Evolutionary conservation across 306 rosid species (phyloP).

Genomic region (Fragaria ananassa): DNA sequence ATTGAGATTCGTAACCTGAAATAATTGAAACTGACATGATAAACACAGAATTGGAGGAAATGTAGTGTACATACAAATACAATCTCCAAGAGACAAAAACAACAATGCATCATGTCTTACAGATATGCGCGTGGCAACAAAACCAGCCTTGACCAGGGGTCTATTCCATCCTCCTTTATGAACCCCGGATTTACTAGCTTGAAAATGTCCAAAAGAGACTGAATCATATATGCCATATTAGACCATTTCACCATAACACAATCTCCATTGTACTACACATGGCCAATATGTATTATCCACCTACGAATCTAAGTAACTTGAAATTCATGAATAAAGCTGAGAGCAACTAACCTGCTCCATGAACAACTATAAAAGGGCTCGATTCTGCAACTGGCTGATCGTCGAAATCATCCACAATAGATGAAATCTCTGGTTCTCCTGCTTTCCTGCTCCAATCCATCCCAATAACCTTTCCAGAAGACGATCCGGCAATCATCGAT

Average conservation of each 20-base stretch:
- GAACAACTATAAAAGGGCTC: slow-evolving; percentile 73
- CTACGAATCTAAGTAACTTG: neutral
- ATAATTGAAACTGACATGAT: slow-evolving; percentile 25
- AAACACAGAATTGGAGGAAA: slow-evolving; percentile 19
- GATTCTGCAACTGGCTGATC: slow-evolving; percentile 35
- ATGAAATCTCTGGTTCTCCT: slow-evolving; percentile 47
- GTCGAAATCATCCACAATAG: slow-evolving; percentile 44
- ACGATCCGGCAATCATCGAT: slow-evolving; percentile 42
- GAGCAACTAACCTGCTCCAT: slow-evolving; percentile 81
- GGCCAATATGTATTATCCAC: neutral
- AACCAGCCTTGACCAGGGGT: slow-evolving; percentile 91
- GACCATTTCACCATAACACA: neutral
- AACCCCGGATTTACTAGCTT: slow-evolving; percentile 91
- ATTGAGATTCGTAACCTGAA: slow-evolving; percentile 88
- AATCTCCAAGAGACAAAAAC: slow-evolving; percentile 7
- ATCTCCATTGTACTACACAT: neutral
- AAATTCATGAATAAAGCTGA: slow-evolving; percentile 9
- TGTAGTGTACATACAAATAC: neutral
- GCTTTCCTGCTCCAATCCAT: slow-evolving; percentile 94
- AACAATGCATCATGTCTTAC: slow-evolving; percentile 39
- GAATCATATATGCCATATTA: slow-evolving; percentile 21
- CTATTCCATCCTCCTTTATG: slow-evolving; percentile 76
- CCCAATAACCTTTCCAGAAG: slow-evolving; percentile 57
- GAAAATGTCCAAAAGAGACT: slow-evolving; percentile 98
- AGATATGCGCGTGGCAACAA: slow-evolving; percentile 93